Base-by-base conservation (phyloP, 129 eudicot genomes). In the Escallonia rubra region DNA sequence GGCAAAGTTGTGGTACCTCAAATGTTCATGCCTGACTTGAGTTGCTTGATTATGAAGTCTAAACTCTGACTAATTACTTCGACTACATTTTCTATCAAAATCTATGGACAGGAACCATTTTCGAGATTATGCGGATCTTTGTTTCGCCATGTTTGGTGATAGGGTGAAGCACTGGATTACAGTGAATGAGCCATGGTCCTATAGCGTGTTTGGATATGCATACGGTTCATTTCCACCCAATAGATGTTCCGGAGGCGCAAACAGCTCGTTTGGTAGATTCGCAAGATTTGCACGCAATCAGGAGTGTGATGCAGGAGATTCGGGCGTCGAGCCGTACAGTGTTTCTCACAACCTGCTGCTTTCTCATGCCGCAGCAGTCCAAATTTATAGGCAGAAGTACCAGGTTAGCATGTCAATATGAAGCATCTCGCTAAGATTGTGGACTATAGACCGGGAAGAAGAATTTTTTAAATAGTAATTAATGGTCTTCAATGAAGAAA, bases 141-240 rank as follows among this genome's bases (percentile, higher is more conserved):
- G 72, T 10, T 74, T 74, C 57, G 62, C 57, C 42, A 66, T 62
- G 49, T 74, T 74, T 41, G 78, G 78, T 12, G 78, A 74, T 40
- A 41, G 78, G 39, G 78, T 74, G 8, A 74, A 74, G 73, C 65
- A 74, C 13, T 74, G 78, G 78, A 66, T 74, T 12, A 74, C 78
- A 1, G 12, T 74, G 15, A 74, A 74, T 51, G 78, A 74, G 59
- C 78, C 78, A 3, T 55, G 49, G 43, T 6, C 54, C 50, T 65
- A 42, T 34, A 59, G 45, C 4, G 0, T 2, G 34, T 4, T 34
- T 6, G 73, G 78, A 7, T 74, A 74, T 12, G 67, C 69, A 48
- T 8, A 10, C 10, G 78, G 78, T 39, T 44, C 66, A 65, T 41
- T 64, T 48, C 72, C 78, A 46, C 78, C 78, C 4, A 65, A 65